Conservation (phyloP, 2,329 filamentous ascomycete genomes). For the Arthrocladium fulminans region DNA sequence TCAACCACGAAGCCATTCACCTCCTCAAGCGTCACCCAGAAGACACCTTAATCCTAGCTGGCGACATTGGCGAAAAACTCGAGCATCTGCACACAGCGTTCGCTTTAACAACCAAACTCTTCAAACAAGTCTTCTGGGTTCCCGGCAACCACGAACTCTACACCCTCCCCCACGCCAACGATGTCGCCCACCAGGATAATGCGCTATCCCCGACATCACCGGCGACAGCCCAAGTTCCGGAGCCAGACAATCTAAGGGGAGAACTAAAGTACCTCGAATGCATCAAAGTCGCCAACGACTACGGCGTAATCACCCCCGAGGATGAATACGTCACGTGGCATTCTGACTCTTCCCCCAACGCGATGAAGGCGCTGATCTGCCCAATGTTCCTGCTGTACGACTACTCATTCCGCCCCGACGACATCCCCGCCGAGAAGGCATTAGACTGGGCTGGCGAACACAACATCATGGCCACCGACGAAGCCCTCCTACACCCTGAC, state of each 20-base stretch:
- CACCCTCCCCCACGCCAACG: conserved; percentile 32
- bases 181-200: conserved; percentile 20
- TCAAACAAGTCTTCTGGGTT: conserved; percentile 36
- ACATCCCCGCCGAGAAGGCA: conserved; percentile 42
- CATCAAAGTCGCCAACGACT: conserved; percentile 43
- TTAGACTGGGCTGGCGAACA: conserved; percentile 22
- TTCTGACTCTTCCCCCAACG: conserved; percentile 15
- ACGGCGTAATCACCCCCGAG: conserved; percentile 48
- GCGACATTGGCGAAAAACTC: conserved; percentile 21
- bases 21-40: conserved; percentile 17
- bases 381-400: conserved; percentile 54
- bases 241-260: conserved; percentile 33
- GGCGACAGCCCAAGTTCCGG: conserved; percentile 8
- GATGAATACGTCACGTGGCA: conserved; percentile 46
- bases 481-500: conserved; percentile 21
- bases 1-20: conserved; percentile 21
- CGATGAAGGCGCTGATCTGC: conserved; percentile 42
- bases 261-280: conserved; percentile 49
- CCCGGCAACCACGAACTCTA: conserved; percentile 53
- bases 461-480: conserved; percentile 21
- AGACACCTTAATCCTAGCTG: conserved; percentile 22
- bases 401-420: conserved; percentile 47
- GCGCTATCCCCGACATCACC: conserved; percentile 17
- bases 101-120: conserved; percentile 19
- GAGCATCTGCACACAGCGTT: conserved; percentile 21